phyloP scores from a whole-genome alignment of 257 asterid species.

The Verbena officinalis region DNA sequence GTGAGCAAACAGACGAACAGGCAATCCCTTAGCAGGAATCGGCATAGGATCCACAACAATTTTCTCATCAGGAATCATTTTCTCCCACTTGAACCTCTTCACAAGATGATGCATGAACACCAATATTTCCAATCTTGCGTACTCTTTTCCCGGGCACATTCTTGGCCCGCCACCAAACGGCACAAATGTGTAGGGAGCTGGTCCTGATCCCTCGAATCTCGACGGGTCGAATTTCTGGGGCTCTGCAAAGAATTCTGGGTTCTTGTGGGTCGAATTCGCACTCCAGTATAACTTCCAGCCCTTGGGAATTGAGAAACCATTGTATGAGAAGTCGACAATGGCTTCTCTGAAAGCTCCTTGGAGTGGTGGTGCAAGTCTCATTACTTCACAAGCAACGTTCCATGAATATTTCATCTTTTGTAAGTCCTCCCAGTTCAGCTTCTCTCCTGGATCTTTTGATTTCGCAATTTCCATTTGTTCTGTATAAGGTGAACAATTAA shows the following conservation, averaged over 20 bases:
- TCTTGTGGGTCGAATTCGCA: constrained; percentile 32
- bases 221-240: constrained; percentile 36
- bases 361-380: constrained; percentile 36
- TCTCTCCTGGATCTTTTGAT: constrained; percentile 33
- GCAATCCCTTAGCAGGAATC: constrained; percentile 37
- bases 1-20: constrained; percentile 35
- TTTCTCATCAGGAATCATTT: constrained; percentile 35
- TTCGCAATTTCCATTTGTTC: constrained; percentile 43
- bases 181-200: constrained; percentile 42
- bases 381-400: constrained; percentile 41
- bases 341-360: constrained; percentile 48
- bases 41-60: constrained; percentile 41
- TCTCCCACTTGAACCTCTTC: constrained; percentile 33
- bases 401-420: constrained; percentile 47
- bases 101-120: constrained; percentile 45
- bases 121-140: constrained; percentile 34
- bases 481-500: background rate
- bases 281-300: constrained; percentile 49
- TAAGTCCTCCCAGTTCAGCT: constrained; percentile 39
- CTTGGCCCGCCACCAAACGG: constrained; percentile 43
- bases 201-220: constrained; percentile 37
- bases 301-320: constrained; percentile 40
- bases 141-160: constrained; percentile 42
- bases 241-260: constrained; percentile 30
- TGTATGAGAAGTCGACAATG: constrained; percentile 33